These are phyloP conservation scores for Cronartium ribicola DNA, from an alignment of 1,284 basidiomycete genomes.

Conservation along the genomic window DNA sequence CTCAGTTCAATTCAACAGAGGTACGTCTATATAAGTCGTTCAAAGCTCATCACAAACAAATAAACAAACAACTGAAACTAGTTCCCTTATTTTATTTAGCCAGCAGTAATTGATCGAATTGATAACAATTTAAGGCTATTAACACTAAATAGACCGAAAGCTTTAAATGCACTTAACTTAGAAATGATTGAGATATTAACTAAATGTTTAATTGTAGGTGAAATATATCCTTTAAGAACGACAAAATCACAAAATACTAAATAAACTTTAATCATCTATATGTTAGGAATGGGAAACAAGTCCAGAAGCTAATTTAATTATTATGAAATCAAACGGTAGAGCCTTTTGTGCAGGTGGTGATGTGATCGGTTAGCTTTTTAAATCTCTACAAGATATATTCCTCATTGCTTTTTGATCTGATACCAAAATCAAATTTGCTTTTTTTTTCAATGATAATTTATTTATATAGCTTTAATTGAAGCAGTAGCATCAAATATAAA, in stretches of 20 bases:
- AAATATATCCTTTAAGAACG: background rate
- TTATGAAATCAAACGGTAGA: constrained; percentile 70
- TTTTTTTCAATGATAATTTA: background rate
- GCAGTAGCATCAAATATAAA: constrained; percentile 44
- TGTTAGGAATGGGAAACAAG: constrained; percentile 72
- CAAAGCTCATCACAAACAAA: too few species aligned
- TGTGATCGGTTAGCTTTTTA: constrained; percentile 63
- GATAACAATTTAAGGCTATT: constrained; percentile 58
- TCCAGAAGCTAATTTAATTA: constrained; percentile 68
- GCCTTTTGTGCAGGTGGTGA: constrained; percentile 96
- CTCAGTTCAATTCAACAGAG: too few species aligned
- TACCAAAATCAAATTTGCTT: constrained; percentile 55
- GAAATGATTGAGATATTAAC: constrained; percentile 74
- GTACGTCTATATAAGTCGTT: too few species aligned
- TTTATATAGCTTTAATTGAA: constrained; percentile 44
- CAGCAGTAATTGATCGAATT: constrained; percentile 11
- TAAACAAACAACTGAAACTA: too few species aligned
- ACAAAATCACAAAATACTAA: background rate
- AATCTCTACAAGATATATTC: background rate
- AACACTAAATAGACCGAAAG: constrained; percentile 73
- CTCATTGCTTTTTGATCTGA: constrained; percentile 56
- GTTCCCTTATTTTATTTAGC: background rate
- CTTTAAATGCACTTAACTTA: constrained; percentile 79
- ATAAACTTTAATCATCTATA: background rate
- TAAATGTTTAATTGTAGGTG: constrained; percentile 66